Evolutionary conservation across 2,329 filamentous ascomycete genomes (phyloP).

Genomic region (Phoma herbarum): DNA sequence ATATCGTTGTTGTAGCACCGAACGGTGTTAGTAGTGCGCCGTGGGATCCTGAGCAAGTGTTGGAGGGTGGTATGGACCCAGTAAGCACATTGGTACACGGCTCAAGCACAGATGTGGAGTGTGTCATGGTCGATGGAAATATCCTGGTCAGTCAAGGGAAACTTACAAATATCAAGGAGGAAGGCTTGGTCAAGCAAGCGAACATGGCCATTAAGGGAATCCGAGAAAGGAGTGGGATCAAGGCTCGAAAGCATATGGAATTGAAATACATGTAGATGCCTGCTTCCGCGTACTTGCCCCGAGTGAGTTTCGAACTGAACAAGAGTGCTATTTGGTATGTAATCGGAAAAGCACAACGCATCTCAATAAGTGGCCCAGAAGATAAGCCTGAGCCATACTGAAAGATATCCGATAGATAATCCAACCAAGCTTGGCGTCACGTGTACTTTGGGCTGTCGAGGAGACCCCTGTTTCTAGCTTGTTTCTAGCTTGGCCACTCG

Average conservation of each 20-base stretch:
- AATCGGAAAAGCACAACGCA: no score
- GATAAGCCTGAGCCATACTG: no score
- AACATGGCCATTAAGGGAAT: neutral
- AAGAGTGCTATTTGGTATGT: no score
- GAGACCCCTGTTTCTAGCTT: no score
- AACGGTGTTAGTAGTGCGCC: conserved; percentile 31
- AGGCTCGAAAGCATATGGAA: conserved; percentile 1
- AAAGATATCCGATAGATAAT: no score
- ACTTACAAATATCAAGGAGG: neutral
- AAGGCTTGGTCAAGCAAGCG: neutral
- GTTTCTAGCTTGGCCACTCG: no score
- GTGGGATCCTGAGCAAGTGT: neutral
- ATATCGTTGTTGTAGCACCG: conserved; percentile 50
- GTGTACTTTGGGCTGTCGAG: no score
- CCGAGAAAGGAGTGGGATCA: conserved; percentile 1
- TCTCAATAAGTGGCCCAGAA: no score
- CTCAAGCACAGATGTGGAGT: neutral
- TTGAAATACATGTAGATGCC: neutral
- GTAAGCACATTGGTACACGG: neutral
- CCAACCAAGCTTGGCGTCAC: no score
- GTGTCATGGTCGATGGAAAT: conserved; percentile 1
- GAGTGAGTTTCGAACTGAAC: no score
- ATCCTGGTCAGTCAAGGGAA: neutral
- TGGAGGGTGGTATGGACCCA: neutral
- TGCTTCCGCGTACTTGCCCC: no score